These are phyloP conservation scores for Alternaria arbusti DNA, from an alignment of 2,329 filamentous ascomycete species.

Conservation along the genomic window DNA sequence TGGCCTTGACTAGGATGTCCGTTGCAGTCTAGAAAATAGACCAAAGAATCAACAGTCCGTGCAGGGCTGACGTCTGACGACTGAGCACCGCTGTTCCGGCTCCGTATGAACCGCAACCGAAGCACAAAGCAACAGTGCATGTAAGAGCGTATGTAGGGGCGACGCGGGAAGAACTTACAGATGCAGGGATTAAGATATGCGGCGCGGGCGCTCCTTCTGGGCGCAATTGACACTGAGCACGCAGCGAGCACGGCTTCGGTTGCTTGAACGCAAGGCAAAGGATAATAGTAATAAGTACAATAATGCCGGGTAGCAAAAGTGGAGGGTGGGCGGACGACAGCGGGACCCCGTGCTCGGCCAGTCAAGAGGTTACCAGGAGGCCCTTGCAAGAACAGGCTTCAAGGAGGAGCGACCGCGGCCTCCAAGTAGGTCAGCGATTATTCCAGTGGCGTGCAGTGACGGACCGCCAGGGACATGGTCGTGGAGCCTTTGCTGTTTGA, in stretches of 20 bases:
- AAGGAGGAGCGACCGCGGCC: slow-evolving; percentile 30
- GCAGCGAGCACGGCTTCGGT: slow-evolving; percentile 27
- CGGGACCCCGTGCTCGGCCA: slow-evolving; percentile 36
- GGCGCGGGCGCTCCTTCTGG: slow-evolving; percentile 37
- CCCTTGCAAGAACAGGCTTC: slow-evolving; percentile 21
- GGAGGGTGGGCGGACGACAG: slow-evolving; percentile 30
- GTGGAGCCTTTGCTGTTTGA: slow-evolving; percentile 47
- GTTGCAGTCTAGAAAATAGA: slow-evolving; percentile 41
- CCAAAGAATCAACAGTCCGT: slow-evolving; percentile 47
- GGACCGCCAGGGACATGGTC: slow-evolving; percentile 45
- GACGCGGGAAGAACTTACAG: slow-evolving; percentile 39
- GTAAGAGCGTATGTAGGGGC: slow-evolving; percentile 31
- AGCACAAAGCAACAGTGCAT: slow-evolving; percentile 36
- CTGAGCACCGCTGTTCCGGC: slow-evolving; percentile 43
- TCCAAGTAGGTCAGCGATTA: slow-evolving; percentile 28
- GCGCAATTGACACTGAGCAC: slow-evolving; percentile 34
- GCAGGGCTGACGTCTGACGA: slow-evolving; percentile 50
- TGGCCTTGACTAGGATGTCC: slow-evolving; percentile 41
- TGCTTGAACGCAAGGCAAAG: slow-evolving; percentile 30
- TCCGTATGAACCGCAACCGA: slow-evolving; percentile 43
- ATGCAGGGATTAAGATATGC: slow-evolving; percentile 33
- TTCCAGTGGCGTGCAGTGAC: slow-evolving; percentile 30
- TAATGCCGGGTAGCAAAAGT: slow-evolving; percentile 36
- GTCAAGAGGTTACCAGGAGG: slow-evolving; percentile 31
- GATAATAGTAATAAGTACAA: slow-evolving; percentile 42